Conservation (phyloP, 768 basidiomycete genomes). For the Phlegmacium glaucopus region DNA sequence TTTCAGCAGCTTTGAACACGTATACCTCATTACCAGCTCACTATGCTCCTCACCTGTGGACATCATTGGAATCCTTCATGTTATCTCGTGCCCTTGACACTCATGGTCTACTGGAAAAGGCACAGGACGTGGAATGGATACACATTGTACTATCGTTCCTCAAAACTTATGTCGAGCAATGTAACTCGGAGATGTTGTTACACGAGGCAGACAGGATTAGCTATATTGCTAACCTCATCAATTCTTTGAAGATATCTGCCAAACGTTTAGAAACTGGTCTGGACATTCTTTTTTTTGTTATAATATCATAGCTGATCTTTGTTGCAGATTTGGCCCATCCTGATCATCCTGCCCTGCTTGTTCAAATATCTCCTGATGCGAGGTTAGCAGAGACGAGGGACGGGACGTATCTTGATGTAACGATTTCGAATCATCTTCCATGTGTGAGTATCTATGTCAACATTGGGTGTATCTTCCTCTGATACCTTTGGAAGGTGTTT, state of each 20-base stretch:
- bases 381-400: conserved; percentile 58
- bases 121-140: conserved; percentile 76
- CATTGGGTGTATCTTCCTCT: conserved; percentile 5
- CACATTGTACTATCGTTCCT: conserved; percentile 76
- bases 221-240: conserved; percentile 51
- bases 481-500: conserved; percentile 43
- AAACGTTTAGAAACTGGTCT: conserved; percentile 46
- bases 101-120: conserved; percentile 52
- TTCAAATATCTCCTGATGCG: conserved; percentile 47
- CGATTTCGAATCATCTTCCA: conserved; percentile 64
- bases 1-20: conserved; percentile 60
- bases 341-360: conserved; percentile 65
- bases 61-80: conserved; percentile 76
- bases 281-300: neutral
- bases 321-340: conserved; percentile 53
- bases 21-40: conserved; percentile 83
- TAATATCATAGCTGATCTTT: neutral
- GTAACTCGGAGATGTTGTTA: conserved; percentile 49
- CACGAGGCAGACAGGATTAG: conserved; percentile 46
- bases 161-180: conserved; percentile 58
- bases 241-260: conserved; percentile 45
- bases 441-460: conserved; percentile 52
- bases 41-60: conserved; percentile 81
- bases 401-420: conserved; percentile 57
- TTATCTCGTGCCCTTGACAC: conserved; percentile 70